phyloP scores from a whole-genome alignment of 176 grass and related monocot species.

The Avena sativa region DNA sequence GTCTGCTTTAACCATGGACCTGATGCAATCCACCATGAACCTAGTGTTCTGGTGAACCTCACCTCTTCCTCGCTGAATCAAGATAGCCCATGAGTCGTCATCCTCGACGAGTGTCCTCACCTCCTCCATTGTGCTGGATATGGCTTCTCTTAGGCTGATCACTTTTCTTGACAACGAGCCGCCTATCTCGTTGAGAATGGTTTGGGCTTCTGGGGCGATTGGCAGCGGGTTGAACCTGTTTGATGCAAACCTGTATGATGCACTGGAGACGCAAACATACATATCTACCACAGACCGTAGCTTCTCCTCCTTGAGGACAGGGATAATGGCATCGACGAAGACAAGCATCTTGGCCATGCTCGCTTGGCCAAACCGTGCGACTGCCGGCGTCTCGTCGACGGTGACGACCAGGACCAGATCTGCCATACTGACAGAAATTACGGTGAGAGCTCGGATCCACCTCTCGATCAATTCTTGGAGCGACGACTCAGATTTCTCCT shows the following conservation, averaged over 20 bases:
- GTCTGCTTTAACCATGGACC: not conserved
- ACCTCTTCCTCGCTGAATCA: no score
- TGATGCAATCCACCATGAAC: not conserved
- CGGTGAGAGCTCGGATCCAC: not conserved
- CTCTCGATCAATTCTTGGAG: not conserved
- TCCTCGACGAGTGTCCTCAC: not conserved
- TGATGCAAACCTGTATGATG: not conserved
- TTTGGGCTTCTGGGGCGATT: not conserved
- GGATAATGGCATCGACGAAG: not conserved
- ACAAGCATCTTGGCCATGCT: not conserved
- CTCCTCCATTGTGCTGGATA: not conserved
- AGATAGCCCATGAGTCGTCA: not conserved
- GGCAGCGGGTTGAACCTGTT: not conserved
- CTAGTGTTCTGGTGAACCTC: no score
- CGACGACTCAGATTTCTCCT: not conserved
- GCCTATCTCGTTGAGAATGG: not conserved
- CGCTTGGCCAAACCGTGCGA: not conserved
- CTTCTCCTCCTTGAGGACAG: not conserved
- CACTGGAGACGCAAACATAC: not conserved
- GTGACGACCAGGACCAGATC: not conserved
- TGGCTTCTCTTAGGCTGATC: not conserved
- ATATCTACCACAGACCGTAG: not conserved
- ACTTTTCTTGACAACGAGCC: not conserved
- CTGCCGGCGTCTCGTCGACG: not conserved
- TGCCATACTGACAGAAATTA: not conserved